Evolutionary conservation across 371 early-diverging fungal genomes (phyloP).

Genomic region (Dinochytrium kinnereticum): DNA sequence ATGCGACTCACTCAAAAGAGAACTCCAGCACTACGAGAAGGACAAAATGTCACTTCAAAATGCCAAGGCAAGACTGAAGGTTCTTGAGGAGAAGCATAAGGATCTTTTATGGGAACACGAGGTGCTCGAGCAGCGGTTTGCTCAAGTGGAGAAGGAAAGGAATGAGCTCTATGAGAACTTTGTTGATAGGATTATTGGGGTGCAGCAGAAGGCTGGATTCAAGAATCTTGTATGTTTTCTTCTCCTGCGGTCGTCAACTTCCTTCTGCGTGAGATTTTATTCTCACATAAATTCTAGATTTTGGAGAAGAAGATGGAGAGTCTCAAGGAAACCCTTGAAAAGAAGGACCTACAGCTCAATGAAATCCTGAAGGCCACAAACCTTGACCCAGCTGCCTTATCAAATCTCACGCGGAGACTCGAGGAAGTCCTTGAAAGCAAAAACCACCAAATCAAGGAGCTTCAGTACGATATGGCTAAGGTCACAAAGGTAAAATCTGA

Average conservation of each 20-base stretch:
- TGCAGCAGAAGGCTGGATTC: constrained; percentile 66
- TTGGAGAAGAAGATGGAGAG: constrained; percentile 63
- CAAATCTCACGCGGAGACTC: constrained; percentile 54
- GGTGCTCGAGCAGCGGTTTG: constrained; percentile 62
- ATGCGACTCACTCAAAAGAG: constrained; percentile 57
- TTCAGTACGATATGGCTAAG: constrained; percentile 62
- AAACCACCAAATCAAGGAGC: constrained; percentile 58
- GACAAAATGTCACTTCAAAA: constrained; percentile 62
- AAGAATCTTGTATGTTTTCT: constrained; percentile 54
- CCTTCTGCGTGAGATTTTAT: too few species aligned
- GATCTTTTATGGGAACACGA: constrained; percentile 63
- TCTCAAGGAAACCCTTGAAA: constrained; percentile 58
- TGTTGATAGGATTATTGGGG: constrained; percentile 58
- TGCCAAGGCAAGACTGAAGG: constrained; percentile 59
- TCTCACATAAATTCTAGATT: constrained; percentile 50
- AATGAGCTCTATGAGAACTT: constrained; percentile 63
- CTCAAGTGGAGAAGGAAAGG: constrained; percentile 58
- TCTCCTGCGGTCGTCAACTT: too few species aligned
- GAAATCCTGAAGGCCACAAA: constrained; percentile 63
- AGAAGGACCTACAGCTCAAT: constrained; percentile 63
- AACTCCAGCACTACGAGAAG: constrained; percentile 61
- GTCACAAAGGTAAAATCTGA: constrained; percentile 53
- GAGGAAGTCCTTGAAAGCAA: constrained; percentile 62
- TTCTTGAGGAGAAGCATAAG: constrained; percentile 61
- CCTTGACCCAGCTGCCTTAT: constrained; percentile 57